These are phyloP conservation scores for Geotrichum aggregatum DNA, from an alignment of 1,139 yeast species.

Conservation along the genomic window DNA sequence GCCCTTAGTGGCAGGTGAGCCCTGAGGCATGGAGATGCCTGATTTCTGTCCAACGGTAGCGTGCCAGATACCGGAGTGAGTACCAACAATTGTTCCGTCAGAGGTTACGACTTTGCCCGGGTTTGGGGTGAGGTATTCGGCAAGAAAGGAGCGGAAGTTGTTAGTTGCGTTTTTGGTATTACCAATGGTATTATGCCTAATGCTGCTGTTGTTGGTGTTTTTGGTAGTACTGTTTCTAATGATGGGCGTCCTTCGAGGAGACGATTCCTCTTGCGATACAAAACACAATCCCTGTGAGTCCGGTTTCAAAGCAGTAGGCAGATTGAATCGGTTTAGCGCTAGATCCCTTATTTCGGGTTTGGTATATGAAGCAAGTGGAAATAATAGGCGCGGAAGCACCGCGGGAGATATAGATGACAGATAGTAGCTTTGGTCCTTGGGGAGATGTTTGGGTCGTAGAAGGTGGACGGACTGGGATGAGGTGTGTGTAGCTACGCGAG, in stretches of 20 bases:
- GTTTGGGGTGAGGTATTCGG: conserved; percentile 64
- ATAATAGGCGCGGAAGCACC: conserved; percentile 50
- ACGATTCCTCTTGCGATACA: conserved; percentile 57
- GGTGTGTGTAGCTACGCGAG: conserved; percentile 50
- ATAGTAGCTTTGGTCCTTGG: conserved; percentile 89
- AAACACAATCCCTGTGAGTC: conserved; percentile 96
- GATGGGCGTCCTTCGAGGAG: too few relatives aligned
- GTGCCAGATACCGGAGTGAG: conserved; percentile 84
- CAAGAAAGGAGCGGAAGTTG: conserved; percentile 69
- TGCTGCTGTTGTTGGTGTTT: too few relatives aligned
- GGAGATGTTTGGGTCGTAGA: conserved; percentile 54
- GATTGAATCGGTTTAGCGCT: conserved; percentile 48
- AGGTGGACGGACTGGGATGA: conserved; percentile 44
- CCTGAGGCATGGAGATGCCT: conserved; percentile 82
- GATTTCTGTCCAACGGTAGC: conserved; percentile 88
- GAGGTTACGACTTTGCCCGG: conserved; percentile 74
- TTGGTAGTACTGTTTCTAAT: too few relatives aligned
- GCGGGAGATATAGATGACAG: conserved; percentile 59
- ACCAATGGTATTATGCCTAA: too few relatives aligned
- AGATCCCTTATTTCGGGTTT: conserved; percentile 70
- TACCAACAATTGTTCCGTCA: conserved; percentile 66
- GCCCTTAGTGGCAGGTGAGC: conserved; percentile 68
- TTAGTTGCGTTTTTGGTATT: conserved; percentile 36
- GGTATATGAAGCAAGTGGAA: conserved; percentile 75
- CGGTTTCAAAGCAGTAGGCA: conserved; percentile 71